A percentile compares a stretch with the other conserved stretches of the same genome.
These are phyloP conservation scores for Arthroderma sp. DNA, from an alignment of 2,329 filamentous ascomycete genomes.

Conservation along the genomic window DNA sequence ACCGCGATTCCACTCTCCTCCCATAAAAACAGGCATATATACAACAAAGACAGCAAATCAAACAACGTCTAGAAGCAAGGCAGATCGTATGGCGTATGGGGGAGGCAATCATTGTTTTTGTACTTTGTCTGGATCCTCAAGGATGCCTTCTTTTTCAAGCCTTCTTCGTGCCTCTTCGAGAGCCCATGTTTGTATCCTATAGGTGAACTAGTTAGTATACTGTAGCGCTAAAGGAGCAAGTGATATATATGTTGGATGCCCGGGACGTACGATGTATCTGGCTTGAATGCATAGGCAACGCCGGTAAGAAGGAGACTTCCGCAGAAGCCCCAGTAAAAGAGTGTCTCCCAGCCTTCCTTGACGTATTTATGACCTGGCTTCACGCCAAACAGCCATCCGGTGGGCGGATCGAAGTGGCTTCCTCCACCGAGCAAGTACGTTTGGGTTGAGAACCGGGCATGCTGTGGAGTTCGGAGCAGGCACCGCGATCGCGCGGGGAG, in stretches of 20 bases:
- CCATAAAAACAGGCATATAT: constrained; percentile 30
- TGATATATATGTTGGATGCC: not conserved
- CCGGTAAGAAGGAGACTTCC: constrained; percentile 61
- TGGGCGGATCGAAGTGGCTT: constrained; percentile 72
- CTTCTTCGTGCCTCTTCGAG: constrained; percentile 90
- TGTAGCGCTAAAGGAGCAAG: not conserved
- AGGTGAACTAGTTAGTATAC: not conserved
- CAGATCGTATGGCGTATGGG: not conserved
- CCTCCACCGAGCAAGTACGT: constrained; percentile 31
- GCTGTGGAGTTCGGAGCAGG: constrained; percentile 23
- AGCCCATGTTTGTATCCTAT: constrained; percentile 97
- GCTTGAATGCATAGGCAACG: constrained; percentile 88
- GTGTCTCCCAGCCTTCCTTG: constrained; percentile 90
- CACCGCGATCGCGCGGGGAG: constrained; percentile 31
- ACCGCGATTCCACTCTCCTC: constrained; percentile 1
- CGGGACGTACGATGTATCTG: constrained; percentile 83
- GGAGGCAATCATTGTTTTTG: constrained; percentile 40
- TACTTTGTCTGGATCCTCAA: constrained; percentile 58
- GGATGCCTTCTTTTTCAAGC: constrained; percentile 89
- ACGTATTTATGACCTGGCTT: constrained; percentile 92
- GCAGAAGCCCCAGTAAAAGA: constrained; percentile 75
- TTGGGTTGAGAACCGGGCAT: constrained; percentile 28
- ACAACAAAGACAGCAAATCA: constrained; percentile 16
- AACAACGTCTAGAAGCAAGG: constrained; percentile 7
- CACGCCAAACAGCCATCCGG: constrained; percentile 85